Base-by-base conservation (phyloP, 148 eudicot species). In the Oxyria digyna region DNA sequence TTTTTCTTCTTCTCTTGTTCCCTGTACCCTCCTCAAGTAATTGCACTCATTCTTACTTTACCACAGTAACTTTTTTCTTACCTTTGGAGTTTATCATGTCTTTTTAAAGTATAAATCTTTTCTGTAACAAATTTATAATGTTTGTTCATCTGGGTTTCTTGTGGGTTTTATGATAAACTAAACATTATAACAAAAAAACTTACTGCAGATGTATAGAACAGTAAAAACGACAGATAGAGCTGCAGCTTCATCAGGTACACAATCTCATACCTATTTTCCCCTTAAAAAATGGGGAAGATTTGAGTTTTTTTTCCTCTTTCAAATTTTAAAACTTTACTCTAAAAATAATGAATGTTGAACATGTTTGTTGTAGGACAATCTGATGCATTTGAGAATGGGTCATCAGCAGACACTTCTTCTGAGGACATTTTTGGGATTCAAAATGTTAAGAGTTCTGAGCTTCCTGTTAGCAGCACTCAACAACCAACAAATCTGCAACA, bases 211-310 rank as follows among this genome's bases (percentile, higher is more conserved):
- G 98, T 93, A 87, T 80, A 80, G 98, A 63, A 93, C 98, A 15
- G 92, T 93, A 69, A 93, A 93, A 76, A 89, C 98, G 27, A 93
- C 98, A 41, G 96, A 89, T 79, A 82, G 91, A 78, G 86, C 96
- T 21, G 87, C 90, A 43, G 90, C 87, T 75, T 80, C 89, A 68
- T 82, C 96, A 75, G 98, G 98, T 93, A 69, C 45, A 18, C 15
- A 37, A 5, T 66, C 45, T 6, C 38, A 1, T 21, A 1, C 33
- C 1, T 35, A 4, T 59, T 23, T 32, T 4, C 10, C 8, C 23
- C 3, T 59, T 1, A 9, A 26, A 8, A 59, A 23, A 26, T 1
- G 18, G 62, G 8, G 20, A 24, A 24, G 23, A 13, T 15, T 52
- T 52, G 21, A 0, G 3, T 52, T 6, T 52, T 52, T 1, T 4